Percentiles rank a stretch among this genome's conserved stretches.
Conservation (phyloP, 108 stramenopile species). For the Epipyxis sp. region DNA sequence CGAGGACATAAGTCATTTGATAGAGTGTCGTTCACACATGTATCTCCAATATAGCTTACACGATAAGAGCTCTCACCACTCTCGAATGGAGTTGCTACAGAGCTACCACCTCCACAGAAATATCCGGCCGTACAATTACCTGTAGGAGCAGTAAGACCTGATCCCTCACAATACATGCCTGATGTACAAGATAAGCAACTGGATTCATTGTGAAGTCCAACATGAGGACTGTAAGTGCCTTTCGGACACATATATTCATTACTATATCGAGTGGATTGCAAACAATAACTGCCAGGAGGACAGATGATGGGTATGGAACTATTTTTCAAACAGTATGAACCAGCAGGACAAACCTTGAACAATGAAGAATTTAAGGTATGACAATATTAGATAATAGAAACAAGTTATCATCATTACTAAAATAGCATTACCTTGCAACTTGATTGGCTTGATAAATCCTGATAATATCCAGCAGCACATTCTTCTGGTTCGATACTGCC, state of each 20-base stretch:
- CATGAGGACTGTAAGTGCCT: constrained; percentile 48
- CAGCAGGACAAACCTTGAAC: constrained; percentile 27
- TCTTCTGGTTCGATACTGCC: constrained; percentile 28
- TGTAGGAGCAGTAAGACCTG: not conserved
- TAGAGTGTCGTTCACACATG: constrained; percentile 46
- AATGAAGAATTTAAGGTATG: not conserved
- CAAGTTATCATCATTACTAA: too few relatives aligned
- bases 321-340: constrained; percentile 50
- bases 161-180: constrained; percentile 28
- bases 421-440: not conserved
- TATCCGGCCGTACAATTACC: constrained; percentile 36
- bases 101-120: constrained; percentile 30
- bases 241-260: constrained; percentile 36
- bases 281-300: constrained; percentile 50
- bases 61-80: not conserved
- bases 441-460: constrained; percentile 9
- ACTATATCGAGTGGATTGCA: constrained; percentile 32
- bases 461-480: constrained; percentile 44
- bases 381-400: constrained; percentile 1
- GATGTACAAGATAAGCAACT: constrained; percentile 46
- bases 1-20: not conserved
- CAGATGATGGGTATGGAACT: constrained; percentile 43
- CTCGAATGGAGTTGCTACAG: constrained; percentile 29
- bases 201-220: constrained; percentile 34
- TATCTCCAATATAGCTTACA: constrained; percentile 1